Percentiles rank a stretch among this genome's conserved stretches.
phyloP scores from a whole-genome alignment of 2,329 filamentous ascomycete genomes.

The Cordyceps militaris region DNA sequence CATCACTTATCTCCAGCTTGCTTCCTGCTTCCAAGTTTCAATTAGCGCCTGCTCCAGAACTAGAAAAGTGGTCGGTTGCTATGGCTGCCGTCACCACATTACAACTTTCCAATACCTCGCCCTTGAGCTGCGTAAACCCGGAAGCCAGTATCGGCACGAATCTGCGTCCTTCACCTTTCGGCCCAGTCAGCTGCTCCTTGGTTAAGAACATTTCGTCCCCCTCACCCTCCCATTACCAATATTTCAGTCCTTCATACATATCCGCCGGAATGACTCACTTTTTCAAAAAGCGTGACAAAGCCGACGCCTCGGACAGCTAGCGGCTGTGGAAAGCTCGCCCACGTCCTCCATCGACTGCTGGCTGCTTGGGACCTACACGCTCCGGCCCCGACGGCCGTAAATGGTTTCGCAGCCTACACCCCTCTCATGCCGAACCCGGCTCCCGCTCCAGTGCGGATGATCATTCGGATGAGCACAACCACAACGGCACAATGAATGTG shows the following conservation, averaged over 20 bases:
- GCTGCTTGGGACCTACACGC: constrained; percentile 7
- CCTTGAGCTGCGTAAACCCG: neutral
- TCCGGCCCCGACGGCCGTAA: constrained; percentile 5
- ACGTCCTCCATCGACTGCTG: constrained; percentile 8
- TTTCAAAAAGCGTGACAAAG: constrained; percentile 11
- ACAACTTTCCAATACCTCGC: neutral
- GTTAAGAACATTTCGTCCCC: constrained; percentile 7
- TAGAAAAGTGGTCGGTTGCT: neutral
- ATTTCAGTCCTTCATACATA: constrained; percentile 12
- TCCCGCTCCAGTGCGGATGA: neutral
- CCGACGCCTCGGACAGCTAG: constrained; percentile 18
- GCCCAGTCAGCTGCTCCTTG: neutral
- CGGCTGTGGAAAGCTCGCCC: constrained; percentile 22
- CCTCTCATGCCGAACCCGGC: neutral
- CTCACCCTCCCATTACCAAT: constrained; percentile 5
- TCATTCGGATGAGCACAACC: neutral
- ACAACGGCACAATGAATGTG: neutral
- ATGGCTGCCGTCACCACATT: neutral
- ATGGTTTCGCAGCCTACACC: constrained; percentile 11
- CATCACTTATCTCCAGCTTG: neutral
- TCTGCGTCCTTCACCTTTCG: constrained; percentile 9
- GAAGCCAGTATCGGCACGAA: neutral
- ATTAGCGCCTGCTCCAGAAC: neutral
- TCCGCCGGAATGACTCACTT: constrained; percentile 11
- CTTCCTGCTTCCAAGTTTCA: constrained; percentile 1